These are phyloP conservation scores for Chenopodium suecicum DNA, from an alignment of 148 eudicot species.

Conservation along the genomic window DNA sequence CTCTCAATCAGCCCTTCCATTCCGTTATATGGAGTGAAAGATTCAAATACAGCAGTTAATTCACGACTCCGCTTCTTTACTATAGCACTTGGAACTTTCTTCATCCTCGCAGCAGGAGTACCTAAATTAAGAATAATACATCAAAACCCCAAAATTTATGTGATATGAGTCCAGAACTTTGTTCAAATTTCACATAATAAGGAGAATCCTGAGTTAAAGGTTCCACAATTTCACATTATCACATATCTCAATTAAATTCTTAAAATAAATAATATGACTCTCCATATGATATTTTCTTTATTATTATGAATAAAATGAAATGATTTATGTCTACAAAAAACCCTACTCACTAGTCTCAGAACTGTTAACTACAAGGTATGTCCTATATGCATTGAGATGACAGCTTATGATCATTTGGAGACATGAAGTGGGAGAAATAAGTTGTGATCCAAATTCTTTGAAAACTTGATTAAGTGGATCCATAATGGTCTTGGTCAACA, in stretches of 20 bases:
- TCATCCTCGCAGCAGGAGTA: constrained; percentile 99
- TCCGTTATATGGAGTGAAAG: constrained; percentile 81
- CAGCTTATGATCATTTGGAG: too few species aligned
- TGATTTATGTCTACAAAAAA: too few species aligned
- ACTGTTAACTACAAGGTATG: too few species aligned
- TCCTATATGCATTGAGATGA: too few species aligned
- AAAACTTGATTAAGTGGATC: not conserved
- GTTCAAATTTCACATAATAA: not conserved
- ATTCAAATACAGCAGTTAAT: constrained; percentile 81
- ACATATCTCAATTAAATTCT: not conserved
- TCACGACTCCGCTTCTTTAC: constrained; percentile 97
- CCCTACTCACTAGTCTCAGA: too few species aligned
- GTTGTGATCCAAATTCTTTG: not conserved
- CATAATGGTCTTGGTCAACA: not conserved
- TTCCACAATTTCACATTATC: not conserved
- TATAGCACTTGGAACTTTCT: constrained; percentile 78
- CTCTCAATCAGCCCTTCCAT: constrained; percentile 84
- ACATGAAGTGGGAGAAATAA: not conserved
- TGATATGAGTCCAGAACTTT: too few species aligned
- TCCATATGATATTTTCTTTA: too few species aligned
- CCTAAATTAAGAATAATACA: constrained; percentile 40
- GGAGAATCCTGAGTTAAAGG: not conserved
- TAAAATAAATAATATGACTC: too few species aligned
- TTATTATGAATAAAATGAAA: too few species aligned
- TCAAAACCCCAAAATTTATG: not conserved